Base-by-base conservation (phyloP, 805 yeast species). In the Ogataea trehalophila region DNA sequence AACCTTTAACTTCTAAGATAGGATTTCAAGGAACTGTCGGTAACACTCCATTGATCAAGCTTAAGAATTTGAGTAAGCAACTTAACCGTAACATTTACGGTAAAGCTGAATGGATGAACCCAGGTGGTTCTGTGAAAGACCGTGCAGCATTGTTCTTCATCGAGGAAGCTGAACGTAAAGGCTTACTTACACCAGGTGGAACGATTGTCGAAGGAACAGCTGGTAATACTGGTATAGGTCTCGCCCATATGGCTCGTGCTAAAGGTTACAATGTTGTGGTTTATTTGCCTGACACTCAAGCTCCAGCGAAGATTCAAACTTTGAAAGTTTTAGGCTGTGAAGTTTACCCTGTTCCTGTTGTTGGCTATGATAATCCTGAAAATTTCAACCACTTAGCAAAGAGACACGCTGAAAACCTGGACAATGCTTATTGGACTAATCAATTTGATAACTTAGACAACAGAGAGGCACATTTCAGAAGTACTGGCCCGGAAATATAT, bases 401-500 rank as follows among this genome's bases (percentile, higher is more conserved):
- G 60, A 76, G 91, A 59, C 95, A 87, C 62, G 96, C 96, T 5
- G 94, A 86, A 54, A 57, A 69, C 37, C 66, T 85, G 46, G 79
- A 75, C 0, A 88, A 88, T 63, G 94, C 96, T 0, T 90, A 87
- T 16, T 89, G 96, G 96, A 89, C 96, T 17, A 84, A 89, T 65
- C 97, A 89, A 63, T 89, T 89, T 63, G 96, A 89, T 65, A 89
- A 89, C 65, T 61, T 74, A n/a, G 94, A 92, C 52, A 89, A 89
- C 69, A 76, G 95, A 61, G 87, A 84, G 64, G 89, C 96, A 1
- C 97, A 89, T 62, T 81, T 87, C 50, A 88, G 85, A 57, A 81
- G 92, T 48, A 89, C 97, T 0, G 97, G 96, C 0, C 97, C 96
- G 5, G 96, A 88, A 64, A 89, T 89, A 56, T 86, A 94, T 90